Percentiles rank a stretch among this genome's conserved stretches.
These are phyloP conservation scores for Blastobotrys apis DNA, from an alignment of 1,139 yeast genomes.

Conservation along the genomic window DNA sequence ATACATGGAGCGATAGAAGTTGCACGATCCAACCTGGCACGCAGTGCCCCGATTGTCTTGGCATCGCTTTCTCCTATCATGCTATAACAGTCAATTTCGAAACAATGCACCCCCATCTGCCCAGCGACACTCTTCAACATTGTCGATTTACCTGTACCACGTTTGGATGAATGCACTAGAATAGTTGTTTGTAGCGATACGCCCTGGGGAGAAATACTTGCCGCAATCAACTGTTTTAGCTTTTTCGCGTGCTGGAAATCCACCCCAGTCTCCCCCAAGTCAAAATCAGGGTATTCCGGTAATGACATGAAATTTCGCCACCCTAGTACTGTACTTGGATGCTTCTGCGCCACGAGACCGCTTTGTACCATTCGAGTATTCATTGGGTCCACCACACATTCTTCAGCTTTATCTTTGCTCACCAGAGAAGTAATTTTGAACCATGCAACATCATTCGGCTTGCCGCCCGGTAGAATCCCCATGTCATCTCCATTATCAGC, in stretches of 20 bases:
- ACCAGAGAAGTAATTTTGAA: slow-evolving; percentile 53
- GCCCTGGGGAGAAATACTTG: slow-evolving; percentile 35
- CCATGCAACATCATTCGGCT: slow-evolving; percentile 81
- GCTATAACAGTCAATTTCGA: slow-evolving; percentile 65
- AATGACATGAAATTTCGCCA: slow-evolving; percentile 52
- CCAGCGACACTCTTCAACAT: slow-evolving; percentile 53
- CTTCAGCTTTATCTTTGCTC: slow-evolving; percentile 41
- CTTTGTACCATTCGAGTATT: slow-evolving; percentile 66
- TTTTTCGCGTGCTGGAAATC: slow-evolving; percentile 48
- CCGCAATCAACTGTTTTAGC: slow-evolving; percentile 40
- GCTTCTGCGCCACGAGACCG: slow-evolving; percentile 43
- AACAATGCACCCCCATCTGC: slow-evolving; percentile 61
- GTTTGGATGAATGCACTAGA: slow-evolving; percentile 59
- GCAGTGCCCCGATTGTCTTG: slow-evolving; percentile 71
- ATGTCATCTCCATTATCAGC: slow-evolving; percentile 31
- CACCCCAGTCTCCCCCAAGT: slow-evolving; percentile 12
- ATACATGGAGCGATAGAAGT: slow-evolving; percentile 44
- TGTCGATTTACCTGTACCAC: slow-evolving; percentile 78
- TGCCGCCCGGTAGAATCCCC: slow-evolving; percentile 47
- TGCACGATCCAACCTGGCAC: slow-evolving; percentile 70
- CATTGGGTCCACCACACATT: slow-evolving; percentile 58
- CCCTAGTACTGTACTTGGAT: slow-evolving; percentile 42
- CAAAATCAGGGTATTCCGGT: slow-evolving; percentile 36
- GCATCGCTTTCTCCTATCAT: slow-evolving; percentile 58
- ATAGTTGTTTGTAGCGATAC: slow-evolving; percentile 54